phyloP scores from a whole-genome alignment of 306 rosid genomes.

The Acacia acuminata region DNA sequence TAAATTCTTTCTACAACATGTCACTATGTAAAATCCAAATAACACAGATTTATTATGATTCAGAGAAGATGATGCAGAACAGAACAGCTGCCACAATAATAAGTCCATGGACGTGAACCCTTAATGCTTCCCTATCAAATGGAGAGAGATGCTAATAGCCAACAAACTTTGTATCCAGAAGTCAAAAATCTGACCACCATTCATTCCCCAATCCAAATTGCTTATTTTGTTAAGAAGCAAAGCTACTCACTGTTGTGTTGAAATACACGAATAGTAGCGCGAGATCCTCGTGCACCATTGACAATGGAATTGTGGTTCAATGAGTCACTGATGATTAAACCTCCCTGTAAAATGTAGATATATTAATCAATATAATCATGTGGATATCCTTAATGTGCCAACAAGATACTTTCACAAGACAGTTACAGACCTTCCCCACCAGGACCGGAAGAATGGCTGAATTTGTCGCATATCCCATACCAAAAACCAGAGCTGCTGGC shows the following conservation, averaged over 20 bases:
- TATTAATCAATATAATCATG: not conserved
- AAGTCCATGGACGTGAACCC: not conserved
- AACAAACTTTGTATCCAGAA: not conserved
- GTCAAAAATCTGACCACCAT: not conserved
- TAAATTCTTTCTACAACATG: constrained; percentile 6
- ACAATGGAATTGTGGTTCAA: constrained; percentile 76
- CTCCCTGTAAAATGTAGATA: constrained; percentile 42
- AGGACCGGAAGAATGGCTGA: constrained; percentile 69
- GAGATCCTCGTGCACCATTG: constrained; percentile 78
- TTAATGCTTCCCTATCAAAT: not conserved
- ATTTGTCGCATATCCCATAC: constrained; percentile 80
- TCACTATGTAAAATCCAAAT: constrained; percentile 11
- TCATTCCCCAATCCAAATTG: not conserved
- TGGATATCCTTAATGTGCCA: not conserved
- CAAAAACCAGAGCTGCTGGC: constrained; percentile 69
- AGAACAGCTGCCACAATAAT: not conserved
- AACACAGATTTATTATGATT: not conserved
- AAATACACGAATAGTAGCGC: constrained; percentile 68
- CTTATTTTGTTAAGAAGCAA: not conserved
- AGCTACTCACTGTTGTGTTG: constrained; percentile 54
- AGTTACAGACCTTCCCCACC: constrained; percentile 51
- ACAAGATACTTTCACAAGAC: not conserved
- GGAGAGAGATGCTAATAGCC: not conserved
- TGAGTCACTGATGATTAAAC: constrained; percentile 72
- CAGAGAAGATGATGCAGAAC: not conserved